Evolutionary conservation across 495 filamentous ascomycete species (phyloP).

Genomic region (Aspergillus coremiiformis): DNA sequence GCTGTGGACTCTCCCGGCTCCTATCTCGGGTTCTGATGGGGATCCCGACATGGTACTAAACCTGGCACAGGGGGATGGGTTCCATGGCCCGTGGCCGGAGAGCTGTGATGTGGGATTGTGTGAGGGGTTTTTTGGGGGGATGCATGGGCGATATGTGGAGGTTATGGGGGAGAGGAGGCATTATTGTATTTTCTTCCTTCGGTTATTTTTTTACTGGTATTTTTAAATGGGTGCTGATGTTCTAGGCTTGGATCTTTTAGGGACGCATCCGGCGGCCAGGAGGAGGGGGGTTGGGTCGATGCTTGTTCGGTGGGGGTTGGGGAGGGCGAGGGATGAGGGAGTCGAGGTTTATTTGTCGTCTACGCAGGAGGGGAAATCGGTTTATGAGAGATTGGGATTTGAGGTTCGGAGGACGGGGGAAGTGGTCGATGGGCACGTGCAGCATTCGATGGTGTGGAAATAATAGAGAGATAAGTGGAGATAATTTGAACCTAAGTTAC

Average conservation of each 20-base stretch:
- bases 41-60: too few relatives aligned
- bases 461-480: too few relatives aligned
- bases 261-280: constrained; percentile 30
- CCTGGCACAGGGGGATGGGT: neutral
- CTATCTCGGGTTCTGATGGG: neutral
- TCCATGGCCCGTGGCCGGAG: constrained; percentile 8
- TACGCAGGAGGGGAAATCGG: constrained; percentile 22
- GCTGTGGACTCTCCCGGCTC: neutral
- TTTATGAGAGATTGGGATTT: constrained; percentile 33
- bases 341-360: constrained; percentile 32
- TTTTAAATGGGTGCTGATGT: neutral
- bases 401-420: constrained; percentile 12
- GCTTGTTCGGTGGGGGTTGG: constrained; percentile 37
- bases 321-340: constrained; percentile 28
- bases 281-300: constrained; percentile 33
- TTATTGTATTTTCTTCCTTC: constrained; percentile 21
- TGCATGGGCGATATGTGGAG: constrained; percentile 12
- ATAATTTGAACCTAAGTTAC: too few relatives aligned
- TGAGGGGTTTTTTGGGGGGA: constrained; percentile 19
- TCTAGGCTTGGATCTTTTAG: constrained; percentile 31
- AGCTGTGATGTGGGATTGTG: constrained; percentile 16
- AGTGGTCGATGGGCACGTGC: constrained; percentile 1
- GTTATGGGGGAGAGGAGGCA: constrained; percentile 20
- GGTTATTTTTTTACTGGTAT: neutral
- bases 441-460: constrained; percentile 7